These are phyloP conservation scores for Angomonas ambiguus DNA, from an alignment of 208 protist genomes.

Conservation along the genomic window DNA sequence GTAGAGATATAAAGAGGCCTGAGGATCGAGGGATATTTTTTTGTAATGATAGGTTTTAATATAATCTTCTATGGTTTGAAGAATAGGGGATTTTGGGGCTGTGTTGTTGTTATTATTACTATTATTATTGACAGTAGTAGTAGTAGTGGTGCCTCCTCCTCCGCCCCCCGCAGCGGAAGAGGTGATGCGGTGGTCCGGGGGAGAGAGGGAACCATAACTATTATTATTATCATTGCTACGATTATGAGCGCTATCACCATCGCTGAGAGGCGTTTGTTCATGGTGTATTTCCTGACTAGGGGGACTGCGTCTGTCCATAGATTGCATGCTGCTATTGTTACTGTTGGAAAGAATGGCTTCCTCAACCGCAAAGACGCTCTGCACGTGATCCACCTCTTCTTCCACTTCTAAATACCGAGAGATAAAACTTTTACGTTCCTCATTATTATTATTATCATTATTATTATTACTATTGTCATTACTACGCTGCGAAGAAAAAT, in stretches of 20 bases:
- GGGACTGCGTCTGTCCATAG: too few species aligned
- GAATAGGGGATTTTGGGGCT: too few species aligned
- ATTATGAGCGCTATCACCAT: too few species aligned
- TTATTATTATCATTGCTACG: neutral
- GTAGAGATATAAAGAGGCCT: slow-evolving; percentile 74
- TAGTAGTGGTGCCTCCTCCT: neutral
- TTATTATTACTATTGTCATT: too few species aligned
- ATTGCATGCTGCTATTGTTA: neutral
- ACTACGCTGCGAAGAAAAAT: too few species aligned
- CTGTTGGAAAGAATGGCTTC: neutral
- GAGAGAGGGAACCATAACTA: neutral
- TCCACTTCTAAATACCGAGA: neutral
- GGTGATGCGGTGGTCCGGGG: neutral
- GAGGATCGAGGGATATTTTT: slow-evolving; percentile 41
- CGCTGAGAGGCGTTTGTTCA: too few species aligned
- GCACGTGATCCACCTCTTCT: neutral
- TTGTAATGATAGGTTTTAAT: neutral
- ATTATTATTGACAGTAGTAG: slow-evolving; percentile 6
- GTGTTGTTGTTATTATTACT: slow-evolving; percentile 1
- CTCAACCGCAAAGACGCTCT: neutral
- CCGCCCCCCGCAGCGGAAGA: neutral
- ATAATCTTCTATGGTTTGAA: neutral
- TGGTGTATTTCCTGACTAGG: too few species aligned
- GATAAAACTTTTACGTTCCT: too few species aligned
- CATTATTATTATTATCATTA: slow-evolving; percentile 2